Conservation (phyloP, 2,329 filamentous ascomycete genomes). For the Amylocarpus encephaloides region DNA sequence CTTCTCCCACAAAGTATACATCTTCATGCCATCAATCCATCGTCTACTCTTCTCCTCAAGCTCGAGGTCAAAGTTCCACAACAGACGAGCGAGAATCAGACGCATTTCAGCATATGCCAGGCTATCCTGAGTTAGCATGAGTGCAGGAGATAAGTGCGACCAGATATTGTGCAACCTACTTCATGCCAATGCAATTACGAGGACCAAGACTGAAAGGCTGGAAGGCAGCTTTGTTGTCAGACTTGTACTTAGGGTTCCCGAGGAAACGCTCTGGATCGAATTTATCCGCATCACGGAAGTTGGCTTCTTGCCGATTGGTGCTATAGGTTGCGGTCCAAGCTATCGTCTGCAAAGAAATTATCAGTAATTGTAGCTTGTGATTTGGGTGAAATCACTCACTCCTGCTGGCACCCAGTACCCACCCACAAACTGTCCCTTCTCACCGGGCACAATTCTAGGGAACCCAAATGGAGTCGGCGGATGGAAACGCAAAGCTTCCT, state of each 20-base stretch:
- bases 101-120: conserved; percentile 5
- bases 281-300: conserved; percentile 24
- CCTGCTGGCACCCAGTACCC: conserved; percentile 1
- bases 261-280: conserved; percentile 31
- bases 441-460: not conserved
- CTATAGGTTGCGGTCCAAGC: not conserved
- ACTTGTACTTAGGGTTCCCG: conserved; percentile 12
- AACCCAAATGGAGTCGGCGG: conserved; percentile 8
- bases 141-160: too few species aligned
- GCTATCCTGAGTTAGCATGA: not conserved
- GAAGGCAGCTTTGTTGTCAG: conserved; percentile 13
- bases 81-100: conserved; percentile 16
- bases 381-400: not conserved
- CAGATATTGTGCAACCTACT: not conserved
- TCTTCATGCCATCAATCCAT: not conserved
- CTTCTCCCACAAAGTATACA: not conserved
- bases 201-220: conserved; percentile 14
- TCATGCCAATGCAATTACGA: conserved; percentile 19
- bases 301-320: not conserved
- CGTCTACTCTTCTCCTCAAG: not conserved
- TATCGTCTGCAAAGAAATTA: not conserved
- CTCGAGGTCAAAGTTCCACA: conserved; percentile 24
- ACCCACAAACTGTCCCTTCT: not conserved
- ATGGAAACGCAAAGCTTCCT: conserved; percentile 11
- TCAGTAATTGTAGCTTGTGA: not conserved